Evolutionary conservation across 345 rosid genomes (phyloP).

Genomic region (Carallia pectinifolia): DNA sequence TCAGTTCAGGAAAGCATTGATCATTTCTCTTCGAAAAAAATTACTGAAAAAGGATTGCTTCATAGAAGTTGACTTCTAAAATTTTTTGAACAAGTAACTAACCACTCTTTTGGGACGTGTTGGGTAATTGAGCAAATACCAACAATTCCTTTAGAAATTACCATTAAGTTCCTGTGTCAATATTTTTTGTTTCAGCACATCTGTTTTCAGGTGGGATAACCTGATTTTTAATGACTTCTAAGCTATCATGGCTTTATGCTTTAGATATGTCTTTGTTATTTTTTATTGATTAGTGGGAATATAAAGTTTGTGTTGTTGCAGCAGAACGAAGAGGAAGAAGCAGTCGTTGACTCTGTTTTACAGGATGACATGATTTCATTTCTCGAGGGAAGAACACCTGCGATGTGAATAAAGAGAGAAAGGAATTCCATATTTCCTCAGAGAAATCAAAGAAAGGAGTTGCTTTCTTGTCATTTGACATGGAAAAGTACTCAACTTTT

Average conservation of each 20-base stretch:
- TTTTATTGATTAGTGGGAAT: slow-evolving; percentile 14
- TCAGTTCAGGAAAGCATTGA: too few species aligned
- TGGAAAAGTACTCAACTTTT: slow-evolving; percentile 61
- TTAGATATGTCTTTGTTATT: neutral
- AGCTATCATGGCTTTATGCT: neutral
- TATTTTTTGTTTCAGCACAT: too few species aligned
- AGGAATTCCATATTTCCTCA: slow-evolving; percentile 40
- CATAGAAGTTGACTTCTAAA: too few species aligned
- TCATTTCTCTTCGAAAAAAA: too few species aligned
- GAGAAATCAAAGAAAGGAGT: slow-evolving; percentile 53
- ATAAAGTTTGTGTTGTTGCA: neutral
- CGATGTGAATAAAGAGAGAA: slow-evolving; percentile 39
- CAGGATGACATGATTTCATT: too few species aligned
- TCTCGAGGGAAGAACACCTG: too few species aligned
- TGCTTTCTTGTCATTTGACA: slow-evolving; percentile 86
- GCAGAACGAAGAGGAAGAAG: slow-evolving; percentile 65
- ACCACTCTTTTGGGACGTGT: too few species aligned
- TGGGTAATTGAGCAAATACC: too few species aligned
- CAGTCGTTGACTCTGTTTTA: slow-evolving; percentile 26
- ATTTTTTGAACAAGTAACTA: too few species aligned
- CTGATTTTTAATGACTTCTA: neutral
- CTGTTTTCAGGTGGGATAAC: neutral
- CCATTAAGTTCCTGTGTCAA: too few species aligned
- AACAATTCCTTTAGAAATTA: too few species aligned
- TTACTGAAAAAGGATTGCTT: too few species aligned